Evolutionary conservation across 345 rosid genomes (phyloP), one percentile per base, ranked within the genome.

Genomic region (Durio zibethinus): DNA sequence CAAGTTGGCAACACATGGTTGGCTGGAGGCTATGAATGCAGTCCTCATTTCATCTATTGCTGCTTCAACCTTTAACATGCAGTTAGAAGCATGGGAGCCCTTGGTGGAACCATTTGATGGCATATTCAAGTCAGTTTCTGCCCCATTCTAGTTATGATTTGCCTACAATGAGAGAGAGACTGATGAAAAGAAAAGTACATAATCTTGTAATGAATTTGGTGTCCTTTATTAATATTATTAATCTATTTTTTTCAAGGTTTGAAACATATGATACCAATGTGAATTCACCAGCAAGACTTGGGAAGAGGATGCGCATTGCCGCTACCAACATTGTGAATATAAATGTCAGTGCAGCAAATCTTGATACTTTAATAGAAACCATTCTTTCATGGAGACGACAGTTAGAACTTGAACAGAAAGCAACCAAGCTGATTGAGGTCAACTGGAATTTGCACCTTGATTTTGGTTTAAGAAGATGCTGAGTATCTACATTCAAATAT

Each of bases 31-130:
- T 73, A 93, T 96, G 99, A 93, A 90, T 91, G 98, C 98, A 50
- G 99, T 92, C 52, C 89, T 96, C 66, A 79, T 92, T 77, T 90
- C 97, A 50, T 93, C 98, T 60, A 88, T 96, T 80, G 97, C 98
- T 78, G 97, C 98, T 72, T 96, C 99, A 68, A 86, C 94, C 74
- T 96, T 96, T 83, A 96, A 96, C 76, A 85, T 93, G 48, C 97
- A 96, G 73, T 85, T 93, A 71, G 99, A 93, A 88, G 94, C 97
- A 48, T 96, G 99, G 99, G 99, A 96, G 81, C 99, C 99, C 68
- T 86, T 96, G 85, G 88, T 96, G 85, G 99, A 96, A 83, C 97
- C 99, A 25, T 96, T 96, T 85, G 99, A 96, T 86, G 98, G 99
- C 82, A 96, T 96, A 83, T 96, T 96, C 88, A 96, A 96, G 99